Percentiles rank a stretch among this genome's conserved stretches.
Conservation (phyloP, 306 rosid species). For the Lotus japonicus region DNA sequence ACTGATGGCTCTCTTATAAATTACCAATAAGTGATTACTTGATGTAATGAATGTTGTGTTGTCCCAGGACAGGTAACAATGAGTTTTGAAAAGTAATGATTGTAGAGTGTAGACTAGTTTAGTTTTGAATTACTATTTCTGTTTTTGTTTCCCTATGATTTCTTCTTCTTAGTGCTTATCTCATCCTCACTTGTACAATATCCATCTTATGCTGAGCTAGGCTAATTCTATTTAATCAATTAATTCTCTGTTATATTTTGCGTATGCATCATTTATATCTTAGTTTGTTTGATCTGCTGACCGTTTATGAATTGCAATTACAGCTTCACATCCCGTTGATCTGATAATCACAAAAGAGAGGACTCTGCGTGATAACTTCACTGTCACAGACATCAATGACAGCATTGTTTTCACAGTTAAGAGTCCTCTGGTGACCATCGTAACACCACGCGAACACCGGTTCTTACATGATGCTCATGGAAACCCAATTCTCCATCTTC, state of each 20-base stretch:
- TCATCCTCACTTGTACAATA: too few species aligned
- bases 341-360: slow-evolving; percentile 30
- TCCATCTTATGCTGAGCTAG: too few species aligned
- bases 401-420: slow-evolving; percentile 32
- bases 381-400: slow-evolving; percentile 34
- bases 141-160: too few species aligned
- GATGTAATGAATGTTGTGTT: too few species aligned
- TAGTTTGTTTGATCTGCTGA: background rate
- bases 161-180: too few species aligned
- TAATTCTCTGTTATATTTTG: background rate
- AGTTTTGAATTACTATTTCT: too few species aligned
- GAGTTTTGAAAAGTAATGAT: too few species aligned
- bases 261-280: background rate
- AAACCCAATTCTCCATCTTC: slow-evolving; percentile 28
- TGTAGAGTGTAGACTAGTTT: too few species aligned
- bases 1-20: too few species aligned
- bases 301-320: background rate
- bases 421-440: background rate
- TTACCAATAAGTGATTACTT: too few species aligned
- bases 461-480: slow-evolving; percentile 32
- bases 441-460: slow-evolving; percentile 21
- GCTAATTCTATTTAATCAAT: too few species aligned
- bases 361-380: slow-evolving; percentile 25
- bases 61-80: too few species aligned
- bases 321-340: slow-evolving; percentile 18